Evolutionary conservation across 352 stramenopile species (phyloP).

Genomic region (Phytophthora brassicae): DNA sequence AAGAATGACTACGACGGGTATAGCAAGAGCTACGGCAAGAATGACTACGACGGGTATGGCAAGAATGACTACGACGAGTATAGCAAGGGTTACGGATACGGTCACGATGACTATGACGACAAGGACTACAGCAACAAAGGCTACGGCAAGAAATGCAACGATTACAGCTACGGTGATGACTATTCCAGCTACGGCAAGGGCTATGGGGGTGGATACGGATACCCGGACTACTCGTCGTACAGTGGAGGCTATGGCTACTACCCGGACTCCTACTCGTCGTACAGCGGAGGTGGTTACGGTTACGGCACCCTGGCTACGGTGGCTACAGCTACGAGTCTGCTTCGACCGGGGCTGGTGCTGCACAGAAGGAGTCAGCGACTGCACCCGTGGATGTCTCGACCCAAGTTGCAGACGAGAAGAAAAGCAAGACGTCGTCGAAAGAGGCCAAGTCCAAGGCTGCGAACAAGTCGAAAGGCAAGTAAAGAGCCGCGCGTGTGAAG

Average conservation of each 20-base stretch:
- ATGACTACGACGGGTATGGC: not conserved
- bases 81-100: not conserved
- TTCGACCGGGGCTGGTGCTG: not conserved
- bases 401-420: not conserved
- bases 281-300: not conserved
- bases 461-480: slow-evolving; percentile 11
- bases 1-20: not conserved
- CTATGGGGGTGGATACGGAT: not conserved
- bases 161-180: not conserved
- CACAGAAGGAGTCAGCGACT: slow-evolving; percentile 2
- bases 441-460: slow-evolving; percentile 1
- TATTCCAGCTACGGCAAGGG: not conserved
- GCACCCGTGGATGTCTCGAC: not conserved
- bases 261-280: slow-evolving; percentile 6
- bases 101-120: not conserved
- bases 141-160: not conserved
- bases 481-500: not conserved
- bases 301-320: slow-evolving; percentile 2
- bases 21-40: too few relatives aligned
- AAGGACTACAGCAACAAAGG: not conserved
- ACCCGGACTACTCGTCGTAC: too few relatives aligned
- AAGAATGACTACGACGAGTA: not conserved
- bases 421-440: slow-evolving; percentile 5
- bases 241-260: slow-evolving; percentile 1
- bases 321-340: slow-evolving; percentile 6